A percentile compares a stretch with the other conserved stretches of the same genome.
These are phyloP conservation scores for Drechslerella stenobrocha DNA, from an alignment of 2,329 filamentous ascomycete species.

Conservation along the genomic window DNA sequence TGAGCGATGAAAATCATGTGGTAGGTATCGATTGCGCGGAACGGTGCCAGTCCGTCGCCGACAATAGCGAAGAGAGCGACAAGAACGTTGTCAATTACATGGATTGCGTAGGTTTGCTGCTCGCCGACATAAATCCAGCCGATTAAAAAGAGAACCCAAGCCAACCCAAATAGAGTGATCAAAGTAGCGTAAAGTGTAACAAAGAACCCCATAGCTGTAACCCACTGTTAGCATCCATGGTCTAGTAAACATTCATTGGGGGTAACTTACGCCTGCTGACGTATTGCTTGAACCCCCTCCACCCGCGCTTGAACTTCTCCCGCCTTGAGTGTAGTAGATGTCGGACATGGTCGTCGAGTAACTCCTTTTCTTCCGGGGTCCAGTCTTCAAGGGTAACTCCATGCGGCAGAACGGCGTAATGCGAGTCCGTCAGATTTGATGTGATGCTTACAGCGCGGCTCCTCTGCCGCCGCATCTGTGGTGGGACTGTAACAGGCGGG, in stretches of 20 bases:
- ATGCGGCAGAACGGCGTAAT: slow-evolving; percentile 78
- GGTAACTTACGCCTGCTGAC: slow-evolving; percentile 65
- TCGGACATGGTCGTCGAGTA: slow-evolving; percentile 81
- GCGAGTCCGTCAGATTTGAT: slow-evolving; percentile 69
- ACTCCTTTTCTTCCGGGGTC: slow-evolving; percentile 71
- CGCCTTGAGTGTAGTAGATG: slow-evolving; percentile 84
- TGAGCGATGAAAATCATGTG: slow-evolving; percentile 82
- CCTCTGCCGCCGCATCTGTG: slow-evolving; percentile 51
- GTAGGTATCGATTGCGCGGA: slow-evolving; percentile 79
- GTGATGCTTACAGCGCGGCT: slow-evolving; percentile 65
- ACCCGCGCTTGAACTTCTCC: slow-evolving; percentile 74
- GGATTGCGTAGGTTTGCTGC: slow-evolving; percentile 69
- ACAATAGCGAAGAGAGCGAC: slow-evolving; percentile 72
- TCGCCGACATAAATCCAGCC: slow-evolving; percentile 83
- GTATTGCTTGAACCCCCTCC: slow-evolving; percentile 81
- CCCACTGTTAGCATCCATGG: slow-evolving; percentile 15
- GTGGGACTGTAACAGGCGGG: slow-evolving; percentile 2
- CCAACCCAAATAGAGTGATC: slow-evolving; percentile 81
- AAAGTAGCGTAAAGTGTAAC: slow-evolving; percentile 81
- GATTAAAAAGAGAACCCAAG: slow-evolving; percentile 89
- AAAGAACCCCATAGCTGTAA: slow-evolving; percentile 72
- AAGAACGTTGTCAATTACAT: slow-evolving; percentile 71
- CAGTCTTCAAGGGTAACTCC: slow-evolving; percentile 73
- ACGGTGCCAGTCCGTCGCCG: slow-evolving; percentile 72
- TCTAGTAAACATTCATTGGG: background rate